Conservation (phyloP, 768 basidiomycete species). For the Dendrothele bispora region DNA sequence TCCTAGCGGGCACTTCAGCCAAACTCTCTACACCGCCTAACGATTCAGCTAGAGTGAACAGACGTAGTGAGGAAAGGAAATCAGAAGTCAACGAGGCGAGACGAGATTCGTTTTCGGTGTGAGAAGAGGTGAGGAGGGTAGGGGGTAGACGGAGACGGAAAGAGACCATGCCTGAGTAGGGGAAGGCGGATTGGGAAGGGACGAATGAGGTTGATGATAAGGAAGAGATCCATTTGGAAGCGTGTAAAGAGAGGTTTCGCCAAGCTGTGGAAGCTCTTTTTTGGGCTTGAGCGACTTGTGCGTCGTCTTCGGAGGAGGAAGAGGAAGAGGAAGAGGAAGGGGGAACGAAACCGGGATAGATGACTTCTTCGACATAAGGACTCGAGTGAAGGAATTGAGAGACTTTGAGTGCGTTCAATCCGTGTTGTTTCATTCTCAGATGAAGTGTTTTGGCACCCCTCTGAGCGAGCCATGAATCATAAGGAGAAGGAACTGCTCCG, state of each 20-base stretch:
- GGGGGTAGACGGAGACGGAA: constrained; percentile 56
- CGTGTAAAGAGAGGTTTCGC: constrained; percentile 74
- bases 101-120: no score
- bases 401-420: constrained; percentile 75
- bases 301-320: constrained; percentile 49
- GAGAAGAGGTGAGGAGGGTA: constrained; percentile 56
- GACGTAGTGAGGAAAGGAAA: constrained; percentile 62
- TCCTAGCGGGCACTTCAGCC: constrained; percentile 81
- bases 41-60: constrained; percentile 86
- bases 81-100: background rate
- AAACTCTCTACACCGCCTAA: constrained; percentile 92
- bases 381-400: constrained; percentile 58
- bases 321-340: no score
- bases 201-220: no score
- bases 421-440: constrained; percentile 86
- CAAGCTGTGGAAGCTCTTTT: no score
- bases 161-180: constrained; percentile 89
- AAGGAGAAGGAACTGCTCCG: constrained; percentile 81
- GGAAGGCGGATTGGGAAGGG: constrained; percentile 81
- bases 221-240: constrained; percentile 64
- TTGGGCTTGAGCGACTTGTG: no score
- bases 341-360: constrained; percentile 81
- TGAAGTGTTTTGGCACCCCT: constrained; percentile 91
- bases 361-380: constrained; percentile 72
- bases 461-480: constrained; percentile 89